Evolutionary conservation across 805 yeast genomes (phyloP), one percentile per base, ranked within the genome.

Genomic region (Ogataea thermomethanolica): DNA sequence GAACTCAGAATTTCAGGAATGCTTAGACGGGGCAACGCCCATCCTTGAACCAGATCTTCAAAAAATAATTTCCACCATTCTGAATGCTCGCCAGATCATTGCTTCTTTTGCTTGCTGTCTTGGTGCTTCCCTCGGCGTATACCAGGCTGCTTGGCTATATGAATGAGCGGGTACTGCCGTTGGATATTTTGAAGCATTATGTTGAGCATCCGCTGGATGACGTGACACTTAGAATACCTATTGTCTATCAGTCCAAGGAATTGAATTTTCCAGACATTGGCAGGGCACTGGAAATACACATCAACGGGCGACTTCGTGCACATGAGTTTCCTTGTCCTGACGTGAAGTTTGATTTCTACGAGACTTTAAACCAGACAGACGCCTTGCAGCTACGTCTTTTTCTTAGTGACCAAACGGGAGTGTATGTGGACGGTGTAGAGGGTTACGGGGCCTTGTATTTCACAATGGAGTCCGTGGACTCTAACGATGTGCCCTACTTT

Each of bases 221-320:
- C 50, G 45, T 76, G 2, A 58, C 59, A 17, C 38, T 77, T 29
- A 61, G 52, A 2, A 64, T 76, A 5, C 78, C 77, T 0, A 64
- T 75, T 3, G 67, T 62, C 34, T 49, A 70, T 15, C 58, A 61
- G n/a, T 50, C 60, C 1, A 69, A 69, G 8, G 75, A 74, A 1
- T 69, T 78, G 47, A 59, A 63, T 12, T 79, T 81, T 49, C 90
- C 91, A 0, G 95, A 88, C 56, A 54, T 88, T 13, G 74, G 71
- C 1, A 68, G 68, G 30, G 88, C 84, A 1, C 55, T 73, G 1
- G 73, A 74, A 43, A 51, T 67, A 9, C 76, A 77, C 49, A 52
- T 76, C 2, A 66, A 72, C 43, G 61, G 65, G 11, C 61, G 73
- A 32, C 43, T 79, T 29, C 52, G 58, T n/a, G 24, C 39, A 3